Evolutionary conservation across 768 basidiomycete genomes (phyloP).

Genomic region (Goffeauzyma gilvescens): DNA sequence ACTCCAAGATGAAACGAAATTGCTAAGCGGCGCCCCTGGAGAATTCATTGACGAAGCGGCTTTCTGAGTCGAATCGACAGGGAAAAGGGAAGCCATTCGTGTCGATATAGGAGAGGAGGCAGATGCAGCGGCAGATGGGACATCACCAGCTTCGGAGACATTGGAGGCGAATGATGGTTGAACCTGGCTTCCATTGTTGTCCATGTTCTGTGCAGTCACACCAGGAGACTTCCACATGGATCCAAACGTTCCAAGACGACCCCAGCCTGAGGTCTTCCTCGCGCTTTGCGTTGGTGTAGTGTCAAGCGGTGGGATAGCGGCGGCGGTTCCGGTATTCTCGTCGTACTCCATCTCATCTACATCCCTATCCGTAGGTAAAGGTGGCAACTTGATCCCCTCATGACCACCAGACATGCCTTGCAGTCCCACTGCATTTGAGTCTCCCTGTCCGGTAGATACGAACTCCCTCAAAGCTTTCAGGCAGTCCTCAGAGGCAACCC

Average conservation of each 20-base stretch:
- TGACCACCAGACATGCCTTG: slow-evolving; percentile 11
- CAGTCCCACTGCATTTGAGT: neutral
- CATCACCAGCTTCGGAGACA: slow-evolving; percentile 14
- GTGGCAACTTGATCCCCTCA: slow-evolving; percentile 28
- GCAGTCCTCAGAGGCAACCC: slow-evolving; percentile 70
- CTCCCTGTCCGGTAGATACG: slow-evolving; percentile 17
- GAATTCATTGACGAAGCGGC: slow-evolving; percentile 2
- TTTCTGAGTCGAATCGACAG: slow-evolving; percentile 10
- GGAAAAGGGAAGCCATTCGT: slow-evolving; percentile 2
- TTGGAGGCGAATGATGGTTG: slow-evolving; percentile 11
- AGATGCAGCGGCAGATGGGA: slow-evolving; percentile 5
- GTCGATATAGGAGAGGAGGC: slow-evolving; percentile 10
- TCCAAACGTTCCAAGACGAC: slow-evolving; percentile 18
- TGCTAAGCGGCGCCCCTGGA: slow-evolving; percentile 16
- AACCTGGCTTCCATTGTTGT: slow-evolving; percentile 9
- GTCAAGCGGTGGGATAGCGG: slow-evolving; percentile 3
- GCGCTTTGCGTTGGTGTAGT: no score
- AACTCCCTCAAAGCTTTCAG: slow-evolving; percentile 61
- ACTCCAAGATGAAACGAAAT: slow-evolving; percentile 23
- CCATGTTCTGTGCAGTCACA: neutral
- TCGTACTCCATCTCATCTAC: slow-evolving; percentile 10
- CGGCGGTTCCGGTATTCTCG: neutral
- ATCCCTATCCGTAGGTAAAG: slow-evolving; percentile 32
- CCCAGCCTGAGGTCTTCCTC: slow-evolving; percentile 8
- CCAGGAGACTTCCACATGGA: slow-evolving; percentile 10